These are phyloP conservation scores for Rheum nobile DNA, from an alignment of 148 eudicot genomes.

Conservation along the genomic window DNA sequence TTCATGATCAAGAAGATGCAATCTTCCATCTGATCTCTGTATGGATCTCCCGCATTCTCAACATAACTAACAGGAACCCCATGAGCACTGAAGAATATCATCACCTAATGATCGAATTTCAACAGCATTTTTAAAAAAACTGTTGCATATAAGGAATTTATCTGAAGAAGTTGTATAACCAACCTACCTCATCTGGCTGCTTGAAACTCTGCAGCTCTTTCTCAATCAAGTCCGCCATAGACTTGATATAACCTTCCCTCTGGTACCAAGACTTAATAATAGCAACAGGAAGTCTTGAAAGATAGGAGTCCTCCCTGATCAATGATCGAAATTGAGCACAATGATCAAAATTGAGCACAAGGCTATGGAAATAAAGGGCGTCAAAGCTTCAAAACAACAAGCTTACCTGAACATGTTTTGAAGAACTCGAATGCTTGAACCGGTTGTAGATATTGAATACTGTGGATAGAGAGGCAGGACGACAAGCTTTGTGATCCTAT, in stretches of 20 bases:
- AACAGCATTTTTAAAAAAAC: not conserved
- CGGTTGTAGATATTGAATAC: slow-evolving; percentile 8
- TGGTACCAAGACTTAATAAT: slow-evolving; percentile 95
- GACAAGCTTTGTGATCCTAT: slow-evolving; percentile 8
- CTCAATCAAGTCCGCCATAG: slow-evolving; percentile 96
- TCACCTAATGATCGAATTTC: slow-evolving; percentile 37
- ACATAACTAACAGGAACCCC: slow-evolving; percentile 98
- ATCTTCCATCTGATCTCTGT: slow-evolving; percentile 97
- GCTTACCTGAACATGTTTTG: slow-evolving; percentile 10
- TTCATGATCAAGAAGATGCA: slow-evolving; percentile 86
- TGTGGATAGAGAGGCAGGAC: slow-evolving; percentile 10
- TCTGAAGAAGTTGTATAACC: not conserved
- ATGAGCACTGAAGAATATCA: slow-evolving; percentile 99
- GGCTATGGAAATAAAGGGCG: not conserved
- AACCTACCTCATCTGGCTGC: slow-evolving; percentile 61
- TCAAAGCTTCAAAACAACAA: not conserved
- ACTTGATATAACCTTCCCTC: slow-evolving; percentile 79
- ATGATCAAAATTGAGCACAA: slow-evolving; percentile 8
- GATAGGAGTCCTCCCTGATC: slow-evolving; percentile 57
- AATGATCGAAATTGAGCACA: slow-evolving; percentile 6
- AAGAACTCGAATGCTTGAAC: slow-evolving; percentile 9
- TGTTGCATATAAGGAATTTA: not conserved
- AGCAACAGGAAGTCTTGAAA: slow-evolving; percentile 72
- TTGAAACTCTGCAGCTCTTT: slow-evolving; percentile 64
- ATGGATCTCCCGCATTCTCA: slow-evolving; percentile 94